Evolutionary conservation across 345 rosid genomes (phyloP).

Genomic region (Bruguiera parviflora): DNA sequence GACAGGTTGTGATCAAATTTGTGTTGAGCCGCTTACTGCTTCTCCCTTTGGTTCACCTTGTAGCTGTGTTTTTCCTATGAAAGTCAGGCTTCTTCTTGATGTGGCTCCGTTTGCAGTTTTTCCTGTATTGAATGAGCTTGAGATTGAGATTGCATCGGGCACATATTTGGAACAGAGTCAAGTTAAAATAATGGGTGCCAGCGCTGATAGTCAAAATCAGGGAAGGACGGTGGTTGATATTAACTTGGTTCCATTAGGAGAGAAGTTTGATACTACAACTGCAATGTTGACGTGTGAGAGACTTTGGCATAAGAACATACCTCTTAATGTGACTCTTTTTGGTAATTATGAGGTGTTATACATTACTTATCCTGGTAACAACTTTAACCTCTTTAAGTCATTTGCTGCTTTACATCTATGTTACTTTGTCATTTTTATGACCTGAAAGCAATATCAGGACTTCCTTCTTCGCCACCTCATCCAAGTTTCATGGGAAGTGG

Average conservation of each 20-base stretch:
- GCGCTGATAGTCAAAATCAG: constrained; percentile 87
- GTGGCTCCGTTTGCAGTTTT: constrained; percentile 81
- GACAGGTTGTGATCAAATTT: constrained; percentile 87
- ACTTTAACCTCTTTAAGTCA: constrained; percentile 16
- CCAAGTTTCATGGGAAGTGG: constrained; percentile 43
- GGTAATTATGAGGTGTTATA: constrained; percentile 74
- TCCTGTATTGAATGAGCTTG: constrained; percentile 83
- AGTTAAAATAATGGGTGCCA: constrained; percentile 97
- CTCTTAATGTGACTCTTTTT: constrained; percentile 68
- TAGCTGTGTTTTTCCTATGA: constrained; percentile 97
- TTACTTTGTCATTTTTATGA: constrained; percentile 20
- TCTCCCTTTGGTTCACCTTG: constrained; percentile 93
- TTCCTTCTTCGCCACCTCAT: constrained; percentile 79
- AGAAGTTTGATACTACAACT: constrained; percentile 95
- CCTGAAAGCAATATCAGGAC: constrained; percentile 43
- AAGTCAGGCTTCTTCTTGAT: constrained; percentile 78
- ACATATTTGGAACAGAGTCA: constrained; percentile 94
- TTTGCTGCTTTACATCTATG: constrained; percentile 15
- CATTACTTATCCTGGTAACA: constrained; percentile 83
- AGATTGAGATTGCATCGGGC: constrained; percentile 93
- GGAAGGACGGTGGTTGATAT: constrained; percentile 81
- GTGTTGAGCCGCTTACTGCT: constrained; percentile 85
- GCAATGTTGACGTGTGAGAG: constrained; percentile 75
- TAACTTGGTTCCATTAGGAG: constrained; percentile 95
- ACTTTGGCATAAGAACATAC: constrained; percentile 67